phyloP scores from a whole-genome alignment of 2,329 filamentous ascomycete species.

The Sporothrix dimorphospora region DNA sequence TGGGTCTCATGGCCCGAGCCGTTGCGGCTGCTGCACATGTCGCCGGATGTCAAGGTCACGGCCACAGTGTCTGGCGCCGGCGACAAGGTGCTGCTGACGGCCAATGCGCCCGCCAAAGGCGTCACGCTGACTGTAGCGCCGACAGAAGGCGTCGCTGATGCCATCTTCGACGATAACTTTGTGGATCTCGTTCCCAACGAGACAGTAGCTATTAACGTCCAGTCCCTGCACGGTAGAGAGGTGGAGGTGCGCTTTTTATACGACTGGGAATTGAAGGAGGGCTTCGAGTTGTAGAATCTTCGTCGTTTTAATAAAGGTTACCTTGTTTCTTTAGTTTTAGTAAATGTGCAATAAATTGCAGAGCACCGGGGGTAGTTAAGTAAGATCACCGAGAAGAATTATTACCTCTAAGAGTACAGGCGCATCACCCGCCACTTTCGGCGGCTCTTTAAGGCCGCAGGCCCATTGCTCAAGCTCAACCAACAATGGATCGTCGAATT shows the following conservation, averaged over 20 bases:
- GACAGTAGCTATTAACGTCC: background rate
- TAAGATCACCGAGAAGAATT: background rate
- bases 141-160: background rate
- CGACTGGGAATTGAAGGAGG: background rate
- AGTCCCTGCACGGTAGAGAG: background rate
- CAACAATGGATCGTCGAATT: too few relatives aligned
- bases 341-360: background rate
- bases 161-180: conserved; percentile 16
- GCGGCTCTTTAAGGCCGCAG: too few relatives aligned
- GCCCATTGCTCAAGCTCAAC: too few relatives aligned
- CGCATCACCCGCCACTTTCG: too few relatives aligned
- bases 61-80: background rate
- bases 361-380: background rate
- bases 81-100: background rate
- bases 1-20: conserved; percentile 19
- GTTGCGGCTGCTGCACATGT: background rate
- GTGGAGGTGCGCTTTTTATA: conserved; percentile 8
- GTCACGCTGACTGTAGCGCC: background rate
- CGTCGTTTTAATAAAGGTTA: background rate
- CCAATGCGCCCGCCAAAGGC: conserved; percentile 16
- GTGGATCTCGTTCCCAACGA: conserved; percentile 13
- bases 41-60: background rate
- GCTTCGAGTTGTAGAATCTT: background rate
- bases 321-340: background rate
- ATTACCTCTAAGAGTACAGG: background rate